Percentiles rank a stretch among this genome's conserved stretches.
phyloP scores from a whole-genome alignment of 257 asterid species.

The Primulina tabacum region DNA sequence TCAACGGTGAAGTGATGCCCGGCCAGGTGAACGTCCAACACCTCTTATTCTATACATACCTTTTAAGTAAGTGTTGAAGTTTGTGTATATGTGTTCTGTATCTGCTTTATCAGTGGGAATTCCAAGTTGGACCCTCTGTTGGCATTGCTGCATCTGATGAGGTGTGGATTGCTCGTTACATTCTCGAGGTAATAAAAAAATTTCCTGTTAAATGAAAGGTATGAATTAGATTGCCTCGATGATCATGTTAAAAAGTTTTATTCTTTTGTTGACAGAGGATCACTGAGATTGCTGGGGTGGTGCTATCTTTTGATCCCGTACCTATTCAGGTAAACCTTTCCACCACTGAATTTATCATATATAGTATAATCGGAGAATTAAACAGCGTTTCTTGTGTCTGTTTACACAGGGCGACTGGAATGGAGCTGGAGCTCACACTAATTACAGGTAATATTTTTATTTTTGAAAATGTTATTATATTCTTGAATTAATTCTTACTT shows the following conservation, averaged over 20 bases:
- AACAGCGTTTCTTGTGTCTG: not conserved
- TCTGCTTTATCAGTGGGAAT: constrained; percentile 30
- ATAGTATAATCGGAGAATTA: not conserved
- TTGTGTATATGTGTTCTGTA: not conserved
- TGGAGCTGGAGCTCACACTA: constrained; percentile 56
- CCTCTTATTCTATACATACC: not conserved
- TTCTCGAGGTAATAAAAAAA: constrained; percentile 30
- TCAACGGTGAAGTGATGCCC: constrained; percentile 53
- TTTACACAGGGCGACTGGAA: constrained; percentile 50
- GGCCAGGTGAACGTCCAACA: constrained; percentile 35
- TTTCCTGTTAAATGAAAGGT: not conserved
- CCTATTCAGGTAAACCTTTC: constrained; percentile 32
- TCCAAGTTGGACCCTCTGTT: constrained; percentile 42
- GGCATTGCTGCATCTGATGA: constrained; percentile 43
- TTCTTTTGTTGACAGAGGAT: constrained; percentile 32
- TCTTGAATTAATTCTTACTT: not conserved
- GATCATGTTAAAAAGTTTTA: not conserved
- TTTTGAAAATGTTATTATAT: not conserved
- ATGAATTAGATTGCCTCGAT: not conserved
- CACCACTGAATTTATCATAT: not conserved
- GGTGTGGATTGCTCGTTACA: constrained; percentile 46
- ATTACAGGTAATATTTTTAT: constrained; percentile 37
- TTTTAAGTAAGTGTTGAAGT: not conserved
- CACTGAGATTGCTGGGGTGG: constrained; percentile 40
- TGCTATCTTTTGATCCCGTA: constrained; percentile 38